Evolutionary conservation across 2,329 filamentous ascomycete genomes (phyloP).

Genomic region (Ophiostoma tasmaniense): DNA sequence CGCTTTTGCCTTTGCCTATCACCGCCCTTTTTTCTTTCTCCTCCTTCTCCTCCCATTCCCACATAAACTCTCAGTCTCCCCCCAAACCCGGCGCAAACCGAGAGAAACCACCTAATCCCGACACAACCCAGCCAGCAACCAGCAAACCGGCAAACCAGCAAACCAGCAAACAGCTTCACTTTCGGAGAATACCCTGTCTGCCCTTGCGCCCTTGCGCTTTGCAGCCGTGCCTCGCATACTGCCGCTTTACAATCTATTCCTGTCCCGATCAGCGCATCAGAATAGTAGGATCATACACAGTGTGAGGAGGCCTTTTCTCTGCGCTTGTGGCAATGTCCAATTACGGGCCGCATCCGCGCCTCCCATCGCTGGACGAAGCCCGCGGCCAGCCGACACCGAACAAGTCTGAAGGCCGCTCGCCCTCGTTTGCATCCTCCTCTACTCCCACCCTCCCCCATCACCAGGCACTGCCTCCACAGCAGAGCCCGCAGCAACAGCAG

Average conservation of each 20-base stretch:
- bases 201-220: background rate
- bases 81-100: conserved; percentile 27
- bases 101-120: conserved; percentile 19
- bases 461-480: conserved; percentile 18
- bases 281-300: background rate
- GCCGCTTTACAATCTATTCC: no score
- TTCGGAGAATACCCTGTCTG: background rate
- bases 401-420: conserved; percentile 15
- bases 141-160: no score
- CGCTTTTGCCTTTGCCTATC: background rate
- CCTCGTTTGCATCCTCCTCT: conserved; percentile 17
- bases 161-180: background rate
- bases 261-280: background rate
- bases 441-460: conserved; percentile 13
- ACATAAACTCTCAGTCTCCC: conserved; percentile 3
- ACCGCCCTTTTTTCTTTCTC: background rate
- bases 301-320: background rate
- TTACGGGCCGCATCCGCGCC: conserved; percentile 20
- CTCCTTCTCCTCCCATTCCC: conserved; percentile 10
- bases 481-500: conserved; percentile 7
- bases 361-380: conserved; percentile 14
- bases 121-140: conserved; percentile 10
- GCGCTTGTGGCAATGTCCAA: conserved; percentile 24
- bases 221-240: background rate
- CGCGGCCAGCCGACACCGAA: conserved; percentile 9